phyloP scores from a whole-genome alignment of 805 yeast genomes.

The Diddensiella transvaalensis region DNA sequence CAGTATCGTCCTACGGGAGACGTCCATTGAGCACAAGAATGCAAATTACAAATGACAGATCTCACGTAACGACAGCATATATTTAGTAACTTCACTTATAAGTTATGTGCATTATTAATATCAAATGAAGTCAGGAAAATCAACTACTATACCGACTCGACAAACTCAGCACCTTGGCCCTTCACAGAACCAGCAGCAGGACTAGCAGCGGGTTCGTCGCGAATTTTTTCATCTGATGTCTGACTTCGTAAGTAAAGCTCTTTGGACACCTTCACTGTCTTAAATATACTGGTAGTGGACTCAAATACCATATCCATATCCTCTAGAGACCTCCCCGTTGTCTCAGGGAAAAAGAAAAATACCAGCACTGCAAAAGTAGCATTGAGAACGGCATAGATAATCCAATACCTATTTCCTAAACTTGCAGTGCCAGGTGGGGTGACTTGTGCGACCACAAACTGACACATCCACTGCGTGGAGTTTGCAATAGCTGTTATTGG shows the following conservation, averaged over 20 bases:
- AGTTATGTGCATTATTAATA: too few relatives aligned
- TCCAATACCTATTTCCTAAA: constrained; percentile 31
- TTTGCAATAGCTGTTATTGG: constrained; percentile 59
- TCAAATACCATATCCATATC: constrained; percentile 37
- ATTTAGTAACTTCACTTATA: too few relatives aligned
- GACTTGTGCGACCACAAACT: constrained; percentile 29
- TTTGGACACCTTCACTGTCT: constrained; percentile 1
- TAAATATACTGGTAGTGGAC: neutral
- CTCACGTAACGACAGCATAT: too few relatives aligned
- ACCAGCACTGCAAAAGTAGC: constrained; percentile 39
- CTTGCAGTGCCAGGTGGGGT: constrained; percentile 53
- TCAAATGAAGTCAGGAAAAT: too few relatives aligned
- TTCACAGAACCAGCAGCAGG: too few relatives aligned
- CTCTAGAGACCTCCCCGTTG: constrained; percentile 45
- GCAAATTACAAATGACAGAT: too few relatives aligned
- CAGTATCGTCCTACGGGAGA: too few relatives aligned
- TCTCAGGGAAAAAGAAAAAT: constrained; percentile 43
- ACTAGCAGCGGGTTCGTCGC: too few relatives aligned
- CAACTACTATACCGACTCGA: too few relatives aligned
- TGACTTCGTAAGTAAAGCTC: neutral
- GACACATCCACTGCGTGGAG: constrained; percentile 61
- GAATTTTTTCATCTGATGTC: neutral
- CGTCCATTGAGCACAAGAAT: too few relatives aligned
- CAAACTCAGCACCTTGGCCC: too few relatives aligned
- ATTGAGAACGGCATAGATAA: constrained; percentile 30